Conservation (phyloP, 768 basidiomycete genomes). For the Collybia sordida region DNA sequence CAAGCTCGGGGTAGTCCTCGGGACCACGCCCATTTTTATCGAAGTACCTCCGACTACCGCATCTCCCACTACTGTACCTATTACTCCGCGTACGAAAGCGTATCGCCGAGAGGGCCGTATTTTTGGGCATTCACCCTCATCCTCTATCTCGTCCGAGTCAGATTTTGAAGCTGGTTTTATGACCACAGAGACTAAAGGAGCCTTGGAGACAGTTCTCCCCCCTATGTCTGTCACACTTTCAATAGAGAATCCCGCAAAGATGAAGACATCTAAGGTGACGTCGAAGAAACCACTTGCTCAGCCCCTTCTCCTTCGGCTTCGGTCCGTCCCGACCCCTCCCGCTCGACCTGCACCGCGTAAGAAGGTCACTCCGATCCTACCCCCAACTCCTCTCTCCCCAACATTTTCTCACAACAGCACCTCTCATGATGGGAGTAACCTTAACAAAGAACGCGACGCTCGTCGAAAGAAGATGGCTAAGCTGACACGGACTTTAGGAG, state of each 20-base stretch:
- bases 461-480: slow-evolving; percentile 45
- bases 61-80: too few species aligned
- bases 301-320: slow-evolving; percentile 17
- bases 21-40: slow-evolving; percentile 38
- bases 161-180: slow-evolving; percentile 5
- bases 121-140: slow-evolving; percentile 17
- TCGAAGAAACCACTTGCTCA: slow-evolving; percentile 11
- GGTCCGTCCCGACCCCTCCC: slow-evolving; percentile 13
- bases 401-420: slow-evolving; percentile 17
- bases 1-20: slow-evolving; percentile 56
- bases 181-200: not conserved
- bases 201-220: too few species aligned
- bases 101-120: slow-evolving; percentile 19
- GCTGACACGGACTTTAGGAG: slow-evolving; percentile 51
- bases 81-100: slow-evolving; percentile 5
- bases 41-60: slow-evolving; percentile 14
- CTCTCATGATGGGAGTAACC: slow-evolving; percentile 2
- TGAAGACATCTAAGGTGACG: slow-evolving; percentile 13
- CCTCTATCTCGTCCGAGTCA: slow-evolving; percentile 10
- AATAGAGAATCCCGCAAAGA: slow-evolving; percentile 1
- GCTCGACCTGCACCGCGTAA: slow-evolving; percentile 13
- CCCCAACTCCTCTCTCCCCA: slow-evolving; percentile 21
- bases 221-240: too few species aligned
- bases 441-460: slow-evolving; percentile 30
- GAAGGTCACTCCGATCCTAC: slow-evolving; percentile 11